Evolutionary conservation across 2,329 filamentous ascomycete genomes (phyloP), one percentile per base, ranked within the genome.

Genomic region (Aspergillus fischeri): DNA sequence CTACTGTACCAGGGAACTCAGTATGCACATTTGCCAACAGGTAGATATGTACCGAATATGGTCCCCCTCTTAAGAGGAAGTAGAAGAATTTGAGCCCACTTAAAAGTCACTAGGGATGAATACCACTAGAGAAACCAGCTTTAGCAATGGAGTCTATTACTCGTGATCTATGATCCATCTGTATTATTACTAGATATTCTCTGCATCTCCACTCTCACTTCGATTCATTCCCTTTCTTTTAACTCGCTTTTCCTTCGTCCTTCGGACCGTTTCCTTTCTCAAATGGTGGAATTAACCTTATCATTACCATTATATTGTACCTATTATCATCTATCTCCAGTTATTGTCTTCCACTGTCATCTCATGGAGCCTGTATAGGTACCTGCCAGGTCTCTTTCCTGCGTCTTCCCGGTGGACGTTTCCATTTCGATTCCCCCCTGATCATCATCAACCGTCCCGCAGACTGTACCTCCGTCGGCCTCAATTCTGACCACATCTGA

Each of bases 151-250:
- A 7, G n/a, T 17, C 32, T 17, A 17, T 4, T 14, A 14, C 17
- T 38, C 14, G 7, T 38, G 14, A 38, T 38, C 14, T 14, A 38
- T 38, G 32, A 38, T 17, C 32, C 32, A 38, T 38, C 32, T 17
- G 32, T 38, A 38, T 35, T 38, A 17, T 38, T 38, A 38, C 32
- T 38, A 38, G 32, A 38, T 38, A 38, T 63, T 64, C 60, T 61
- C 60, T 63, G 32, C 32, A 17, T 17, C 32, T 61, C 63, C 60
- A 60, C 57, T 58, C 51, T 59, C 61, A 56, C 49, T 64, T 60
- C 63, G 4, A 64, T 68, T 32, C 56, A 56, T 61, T 58, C 53
- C 62, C 52, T 53, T 53, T 42, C 28, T 49, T 55, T 42, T 32
- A 21, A 21, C 48, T 35, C 49, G 47, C 49, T 54, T 53, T 47